Evolutionary conservation across 768 basidiomycete genomes (phyloP).

Genomic region (Cyclocybe cylindracea): DNA sequence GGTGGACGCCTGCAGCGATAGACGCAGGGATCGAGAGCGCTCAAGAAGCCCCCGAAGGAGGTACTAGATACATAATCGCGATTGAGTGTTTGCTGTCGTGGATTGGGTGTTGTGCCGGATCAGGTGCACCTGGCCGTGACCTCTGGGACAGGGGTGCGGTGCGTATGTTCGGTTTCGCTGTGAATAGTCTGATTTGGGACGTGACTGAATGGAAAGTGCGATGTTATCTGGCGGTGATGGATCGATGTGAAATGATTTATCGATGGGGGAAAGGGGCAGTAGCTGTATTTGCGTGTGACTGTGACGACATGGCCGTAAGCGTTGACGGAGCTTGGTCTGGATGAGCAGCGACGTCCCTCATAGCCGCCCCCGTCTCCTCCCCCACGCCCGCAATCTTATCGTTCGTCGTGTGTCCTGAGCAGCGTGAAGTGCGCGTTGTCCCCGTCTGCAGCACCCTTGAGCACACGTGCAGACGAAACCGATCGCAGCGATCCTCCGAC

Average conservation of each 20-base stretch:
- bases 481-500: slow-evolving; percentile 16
- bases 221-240: slow-evolving; percentile 10
- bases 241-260: slow-evolving; percentile 10
- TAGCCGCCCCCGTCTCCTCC: slow-evolving; percentile 5
- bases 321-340: slow-evolving; percentile 12
- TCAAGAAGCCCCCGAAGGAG: slow-evolving; percentile 71
- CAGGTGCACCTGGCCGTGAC: too few relatives aligned
- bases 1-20: slow-evolving; percentile 47
- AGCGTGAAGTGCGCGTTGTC: slow-evolving; percentile 1
- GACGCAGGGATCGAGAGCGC: slow-evolving; percentile 71
- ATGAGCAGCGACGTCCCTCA: slow-evolving; percentile 6
- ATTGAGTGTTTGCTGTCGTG: too few relatives aligned
- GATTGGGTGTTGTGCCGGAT: too few relatives aligned
- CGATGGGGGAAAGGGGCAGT: not conserved
- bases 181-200: not conserved
- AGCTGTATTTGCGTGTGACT: slow-evolving; percentile 11
- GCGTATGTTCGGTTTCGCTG: not conserved
- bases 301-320: slow-evolving; percentile 18
- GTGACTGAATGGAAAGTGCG: not conserved
- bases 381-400: slow-evolving; percentile 6
- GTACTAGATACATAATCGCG: slow-evolving; percentile 38
- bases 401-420: not conserved
- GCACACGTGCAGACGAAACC: slow-evolving; percentile 22
- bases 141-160: slow-evolving; percentile 10
- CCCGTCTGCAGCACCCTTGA: not conserved